phyloP scores from a whole-genome alignment of 2,329 filamentous ascomycete genomes.

The Ascochyta lentis region DNA sequence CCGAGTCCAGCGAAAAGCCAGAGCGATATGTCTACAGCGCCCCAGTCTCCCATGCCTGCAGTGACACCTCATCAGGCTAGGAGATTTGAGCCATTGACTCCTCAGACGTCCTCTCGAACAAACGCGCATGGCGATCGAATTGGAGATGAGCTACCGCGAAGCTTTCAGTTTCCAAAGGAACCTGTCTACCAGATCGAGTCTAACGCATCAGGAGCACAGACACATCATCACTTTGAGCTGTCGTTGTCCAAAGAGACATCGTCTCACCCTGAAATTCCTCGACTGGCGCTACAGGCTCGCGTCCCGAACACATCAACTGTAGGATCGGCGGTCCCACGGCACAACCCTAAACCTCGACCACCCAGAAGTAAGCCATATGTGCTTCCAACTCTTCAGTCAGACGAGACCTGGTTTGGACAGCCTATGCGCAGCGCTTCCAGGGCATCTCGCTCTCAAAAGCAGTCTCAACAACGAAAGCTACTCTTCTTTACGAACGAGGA shows the following conservation, averaged over 20 bases:
- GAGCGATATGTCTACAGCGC: background rate
- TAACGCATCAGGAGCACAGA: background rate
- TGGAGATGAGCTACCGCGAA: slow-evolving; percentile 17
- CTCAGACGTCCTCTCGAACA: slow-evolving; percentile 20
- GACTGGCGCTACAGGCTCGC: background rate
- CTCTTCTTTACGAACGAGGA: background rate
- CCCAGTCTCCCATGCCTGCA: slow-evolving; percentile 13
- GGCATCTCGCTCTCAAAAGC: slow-evolving; percentile 9
- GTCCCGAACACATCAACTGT: too few relatives aligned
- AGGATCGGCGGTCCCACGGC: background rate
- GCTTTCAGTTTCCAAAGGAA: slow-evolving; percentile 10
- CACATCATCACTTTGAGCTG: background rate
- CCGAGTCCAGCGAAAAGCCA: slow-evolving; percentile 35
- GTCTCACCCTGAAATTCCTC: background rate
- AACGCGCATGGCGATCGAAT: background rate
- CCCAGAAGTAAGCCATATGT: slow-evolving; percentile 39
- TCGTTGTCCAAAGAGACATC: background rate
- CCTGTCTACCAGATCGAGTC: background rate
- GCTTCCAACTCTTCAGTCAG: slow-evolving; percentile 22
- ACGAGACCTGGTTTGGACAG: slow-evolving; percentile 34
- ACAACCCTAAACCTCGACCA: background rate
- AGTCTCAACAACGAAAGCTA: background rate
- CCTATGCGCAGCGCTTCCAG: slow-evolving; percentile 14
- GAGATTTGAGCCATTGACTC: slow-evolving; percentile 22
- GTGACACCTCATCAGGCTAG: slow-evolving; percentile 1